Evolutionary conservation across 2,329 filamentous ascomycete species (phyloP).

Genomic region (Neofusicoccum kwambonambiense): DNA sequence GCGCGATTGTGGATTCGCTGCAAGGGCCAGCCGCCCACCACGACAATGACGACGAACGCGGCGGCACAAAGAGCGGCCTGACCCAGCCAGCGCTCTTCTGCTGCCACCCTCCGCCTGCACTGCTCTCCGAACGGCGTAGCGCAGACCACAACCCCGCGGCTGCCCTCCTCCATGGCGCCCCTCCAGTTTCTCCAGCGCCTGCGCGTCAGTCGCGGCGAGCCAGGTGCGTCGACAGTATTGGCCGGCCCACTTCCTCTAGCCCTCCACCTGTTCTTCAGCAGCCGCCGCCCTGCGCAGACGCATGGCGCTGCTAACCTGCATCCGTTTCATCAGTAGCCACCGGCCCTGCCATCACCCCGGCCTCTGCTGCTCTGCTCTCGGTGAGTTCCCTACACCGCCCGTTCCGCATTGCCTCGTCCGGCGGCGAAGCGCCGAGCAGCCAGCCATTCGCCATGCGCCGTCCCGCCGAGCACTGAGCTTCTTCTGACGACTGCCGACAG

Average conservation of each 20-base stretch:
- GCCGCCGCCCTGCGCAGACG: background rate
- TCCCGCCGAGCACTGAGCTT: slow-evolving; percentile 10
- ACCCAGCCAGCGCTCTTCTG: background rate
- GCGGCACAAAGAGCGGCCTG: slow-evolving; percentile 7
- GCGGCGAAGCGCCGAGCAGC: slow-evolving; percentile 20
- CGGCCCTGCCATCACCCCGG: slow-evolving; percentile 36
- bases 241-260: slow-evolving; percentile 21
- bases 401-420: slow-evolving; percentile 1
- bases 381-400: slow-evolving; percentile 30
- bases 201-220: slow-evolving; percentile 28
- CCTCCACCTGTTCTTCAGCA: slow-evolving; percentile 1
- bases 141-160: background rate
- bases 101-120: slow-evolving; percentile 1
- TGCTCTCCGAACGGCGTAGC: slow-evolving; percentile 13
- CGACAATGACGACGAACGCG: slow-evolving; percentile 6
- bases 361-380: slow-evolving; percentile 36
- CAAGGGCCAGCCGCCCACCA: background rate
- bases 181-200: slow-evolving; percentile 33
- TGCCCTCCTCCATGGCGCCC: slow-evolving; percentile 32
- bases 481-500: slow-evolving; percentile 41
- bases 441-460: slow-evolving; percentile 19
- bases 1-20: slow-evolving; percentile 1
- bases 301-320: background rate
- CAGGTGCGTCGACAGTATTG: slow-evolving; percentile 38
- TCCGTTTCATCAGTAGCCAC: slow-evolving; percentile 35